Evolutionary conservation across 768 basidiomycete species (phyloP).

Genomic region (Xanthoconium purpureum): DNA sequence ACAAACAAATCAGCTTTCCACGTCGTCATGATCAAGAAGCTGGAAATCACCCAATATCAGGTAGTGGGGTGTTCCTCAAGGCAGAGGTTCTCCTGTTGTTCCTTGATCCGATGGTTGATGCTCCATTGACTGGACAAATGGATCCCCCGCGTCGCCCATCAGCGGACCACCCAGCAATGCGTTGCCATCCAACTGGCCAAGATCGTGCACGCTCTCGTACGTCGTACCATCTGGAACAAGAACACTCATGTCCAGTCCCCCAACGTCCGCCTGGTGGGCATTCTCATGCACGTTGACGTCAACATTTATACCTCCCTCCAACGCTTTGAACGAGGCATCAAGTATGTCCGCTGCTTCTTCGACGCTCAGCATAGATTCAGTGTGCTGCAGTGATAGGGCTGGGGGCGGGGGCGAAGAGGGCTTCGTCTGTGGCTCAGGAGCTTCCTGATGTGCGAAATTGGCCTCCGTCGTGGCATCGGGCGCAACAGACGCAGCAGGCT

Average conservation of each 20-base stretch:
- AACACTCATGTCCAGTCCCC: conserved; percentile 59
- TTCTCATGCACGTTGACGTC: conserved; percentile 38
- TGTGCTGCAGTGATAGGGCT: conserved; percentile 48
- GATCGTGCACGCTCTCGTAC: conserved; percentile 49
- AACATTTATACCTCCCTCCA: conserved; percentile 46
- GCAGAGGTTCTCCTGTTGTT: conserved; percentile 7
- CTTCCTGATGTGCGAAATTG: conserved; percentile 33
- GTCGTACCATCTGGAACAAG: conserved; percentile 65
- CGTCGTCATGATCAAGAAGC: not conserved
- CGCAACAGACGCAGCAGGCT: conserved; percentile 40
- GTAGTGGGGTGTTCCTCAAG: not conserved
- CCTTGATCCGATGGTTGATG: conserved; percentile 15
- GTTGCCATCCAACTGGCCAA: conserved; percentile 57
- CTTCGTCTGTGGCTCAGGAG: conserved; percentile 52
- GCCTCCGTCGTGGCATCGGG: conserved; percentile 40
- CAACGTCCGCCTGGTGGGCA: conserved; percentile 34
- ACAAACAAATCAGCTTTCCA: conserved; percentile 3
- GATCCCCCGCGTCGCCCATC: conserved; percentile 59
- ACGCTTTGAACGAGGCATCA: conserved; percentile 54
- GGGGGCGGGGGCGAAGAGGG: conserved; percentile 69
- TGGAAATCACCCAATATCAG: conserved; percentile 7
- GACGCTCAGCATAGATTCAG: conserved; percentile 43
- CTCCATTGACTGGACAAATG: conserved; percentile 44
- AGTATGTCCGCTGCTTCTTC: conserved; percentile 42
- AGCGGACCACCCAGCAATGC: conserved; percentile 55